These are phyloP conservation scores for Pythium aquatile DNA, from an alignment of 352 stramenopile genomes.

Conservation along the genomic window DNA sequence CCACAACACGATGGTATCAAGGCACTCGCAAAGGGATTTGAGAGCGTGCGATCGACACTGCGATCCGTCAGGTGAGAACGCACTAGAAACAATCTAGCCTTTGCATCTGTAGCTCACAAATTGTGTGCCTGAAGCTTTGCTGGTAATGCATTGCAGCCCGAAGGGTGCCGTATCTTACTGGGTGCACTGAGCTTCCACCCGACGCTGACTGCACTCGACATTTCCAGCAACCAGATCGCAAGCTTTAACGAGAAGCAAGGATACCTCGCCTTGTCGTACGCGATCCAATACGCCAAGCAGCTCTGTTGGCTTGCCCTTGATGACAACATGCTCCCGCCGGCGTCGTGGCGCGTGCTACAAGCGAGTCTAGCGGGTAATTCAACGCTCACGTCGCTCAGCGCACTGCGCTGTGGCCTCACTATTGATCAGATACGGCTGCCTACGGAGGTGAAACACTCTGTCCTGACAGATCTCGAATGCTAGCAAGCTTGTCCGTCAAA, in stretches of 20 bases:
- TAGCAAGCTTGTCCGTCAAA: not conserved
- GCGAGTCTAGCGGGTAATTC: slow-evolving; percentile 32
- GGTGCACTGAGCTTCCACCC: slow-evolving; percentile 49
- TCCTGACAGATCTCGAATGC: not conserved
- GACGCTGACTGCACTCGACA: slow-evolving; percentile 50
- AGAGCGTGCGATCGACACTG: slow-evolving; percentile 50
- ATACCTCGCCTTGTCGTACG: slow-evolving; percentile 50
- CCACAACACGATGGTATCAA: slow-evolving; percentile 48
- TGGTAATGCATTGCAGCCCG: slow-evolving; percentile 47
- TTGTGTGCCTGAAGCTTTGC: slow-evolving; percentile 32
- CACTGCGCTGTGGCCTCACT: slow-evolving; percentile 28
- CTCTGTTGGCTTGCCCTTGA: slow-evolving; percentile 48
- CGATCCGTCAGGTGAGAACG: slow-evolving; percentile 46
- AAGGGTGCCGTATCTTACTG: slow-evolving; percentile 57
- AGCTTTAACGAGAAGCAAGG: slow-evolving; percentile 57
- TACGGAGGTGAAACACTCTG: not conserved
- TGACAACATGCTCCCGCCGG: slow-evolving; percentile 34
- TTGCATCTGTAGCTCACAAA: not conserved
- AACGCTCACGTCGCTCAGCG: slow-evolving; percentile 42
- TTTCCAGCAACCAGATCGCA: slow-evolving; percentile 53
- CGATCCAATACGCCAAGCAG: slow-evolving; percentile 46
- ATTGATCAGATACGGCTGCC: slow-evolving; percentile 6
- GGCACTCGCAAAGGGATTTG: slow-evolving; percentile 54
- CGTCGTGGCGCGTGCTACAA: slow-evolving; percentile 21
- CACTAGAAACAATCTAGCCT: not conserved